Conservation (phyloP, 257 asterid species). For the Scutellaria galericulata region DNA sequence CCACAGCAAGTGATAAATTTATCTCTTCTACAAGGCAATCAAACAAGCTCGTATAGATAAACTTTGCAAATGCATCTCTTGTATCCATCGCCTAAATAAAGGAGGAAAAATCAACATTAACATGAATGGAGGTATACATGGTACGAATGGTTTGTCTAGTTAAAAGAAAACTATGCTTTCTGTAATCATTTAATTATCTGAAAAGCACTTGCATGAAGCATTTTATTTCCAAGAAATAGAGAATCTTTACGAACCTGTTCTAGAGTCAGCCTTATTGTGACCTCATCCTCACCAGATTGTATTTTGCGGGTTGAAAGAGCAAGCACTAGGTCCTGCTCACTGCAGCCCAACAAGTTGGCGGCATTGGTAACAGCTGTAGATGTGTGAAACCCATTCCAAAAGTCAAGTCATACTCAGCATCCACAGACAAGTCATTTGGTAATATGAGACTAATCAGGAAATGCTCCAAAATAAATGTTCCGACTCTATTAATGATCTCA, state of each 20-base stretch:
- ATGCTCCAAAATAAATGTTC: constrained; percentile 15
- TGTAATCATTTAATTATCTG: constrained; percentile 26
- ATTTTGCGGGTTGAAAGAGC: constrained; percentile 71
- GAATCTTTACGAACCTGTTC: constrained; percentile 66
- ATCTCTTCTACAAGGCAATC: constrained; percentile 85
- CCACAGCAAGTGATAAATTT: constrained; percentile 69
- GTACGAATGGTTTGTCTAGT: neutral
- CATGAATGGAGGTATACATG: constrained; percentile 16
- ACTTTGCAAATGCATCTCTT: constrained; percentile 88
- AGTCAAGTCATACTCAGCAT: constrained; percentile 30
- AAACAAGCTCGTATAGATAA: constrained; percentile 86
- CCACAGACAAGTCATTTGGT: constrained; percentile 2
- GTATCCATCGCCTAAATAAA: constrained; percentile 70
- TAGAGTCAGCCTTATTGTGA: constrained; percentile 57
- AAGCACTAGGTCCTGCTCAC: constrained; percentile 63
- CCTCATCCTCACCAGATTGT: constrained; percentile 74
- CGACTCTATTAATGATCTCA: neutral
- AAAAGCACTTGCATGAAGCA: constrained; percentile 24
- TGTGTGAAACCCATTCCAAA: constrained; percentile 25
- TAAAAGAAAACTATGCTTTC: constrained; percentile 9
- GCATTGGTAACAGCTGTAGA: constrained; percentile 77
- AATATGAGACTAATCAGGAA: neutral
- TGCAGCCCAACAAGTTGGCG: constrained; percentile 86
- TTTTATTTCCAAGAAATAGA: constrained; percentile 26
- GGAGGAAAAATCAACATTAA: constrained; percentile 4